These are phyloP conservation scores for Leccinum barrowsii DNA, from an alignment of 768 basidiomycete species.

Conservation along the genomic window DNA sequence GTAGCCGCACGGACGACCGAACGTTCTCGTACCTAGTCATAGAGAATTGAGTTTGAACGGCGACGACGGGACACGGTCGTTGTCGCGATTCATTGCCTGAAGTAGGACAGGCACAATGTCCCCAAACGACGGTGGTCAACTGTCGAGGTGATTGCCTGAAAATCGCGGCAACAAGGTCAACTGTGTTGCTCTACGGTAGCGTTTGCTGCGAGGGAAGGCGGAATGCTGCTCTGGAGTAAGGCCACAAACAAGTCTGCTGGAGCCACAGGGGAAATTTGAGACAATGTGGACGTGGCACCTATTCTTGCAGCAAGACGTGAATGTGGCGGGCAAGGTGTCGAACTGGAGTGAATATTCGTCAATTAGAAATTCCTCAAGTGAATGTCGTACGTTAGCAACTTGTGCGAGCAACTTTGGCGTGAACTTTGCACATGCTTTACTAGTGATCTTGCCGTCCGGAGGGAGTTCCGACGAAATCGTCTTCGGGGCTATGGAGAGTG, in stretches of 20 bases:
- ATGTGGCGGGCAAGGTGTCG: conserved; percentile 69
- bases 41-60: too few species aligned
- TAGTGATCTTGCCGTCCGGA: conserved; percentile 73
- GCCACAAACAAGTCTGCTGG: conserved; percentile 57
- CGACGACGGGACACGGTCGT: too few species aligned
- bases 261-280: conserved; percentile 77
- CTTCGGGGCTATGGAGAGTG: conserved; percentile 66
- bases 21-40: too few species aligned
- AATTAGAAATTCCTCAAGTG: not conserved
- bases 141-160: conserved; percentile 70
- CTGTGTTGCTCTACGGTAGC: conserved; percentile 65
- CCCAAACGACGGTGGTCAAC: conserved; percentile 53
- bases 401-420: conserved; percentile 61
- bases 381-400: conserved; percentile 46
- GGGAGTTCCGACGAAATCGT: conserved; percentile 92
- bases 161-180: conserved; percentile 76
- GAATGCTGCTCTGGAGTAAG: conserved; percentile 56
- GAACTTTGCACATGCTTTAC: conserved; percentile 77
- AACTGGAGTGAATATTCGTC: conserved; percentile 36
- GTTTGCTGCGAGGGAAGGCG: conserved; percentile 52
- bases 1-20: too few species aligned
- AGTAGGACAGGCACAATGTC: conserved; percentile 70
- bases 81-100: conserved; percentile 60
- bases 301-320: conserved; percentile 85
- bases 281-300: conserved; percentile 81